Conservation (phyloP, 2,329 filamentous ascomycete genomes). For the Diaporthe ampelina region DNA sequence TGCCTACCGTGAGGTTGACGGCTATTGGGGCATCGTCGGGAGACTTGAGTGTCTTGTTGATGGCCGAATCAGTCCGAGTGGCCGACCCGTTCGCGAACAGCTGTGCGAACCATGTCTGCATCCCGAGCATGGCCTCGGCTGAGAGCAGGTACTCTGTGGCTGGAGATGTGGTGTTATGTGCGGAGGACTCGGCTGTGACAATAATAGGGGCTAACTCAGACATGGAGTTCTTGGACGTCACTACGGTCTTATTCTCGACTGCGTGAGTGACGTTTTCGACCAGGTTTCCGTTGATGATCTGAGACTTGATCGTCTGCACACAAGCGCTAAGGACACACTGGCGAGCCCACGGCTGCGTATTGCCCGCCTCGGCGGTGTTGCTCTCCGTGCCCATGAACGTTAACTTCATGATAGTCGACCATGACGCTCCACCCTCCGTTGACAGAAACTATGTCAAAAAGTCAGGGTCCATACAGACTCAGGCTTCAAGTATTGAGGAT, state of each 20-base stretch:
- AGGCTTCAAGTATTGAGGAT: neutral
- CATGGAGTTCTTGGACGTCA: conserved; percentile 42
- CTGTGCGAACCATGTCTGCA: conserved; percentile 50
- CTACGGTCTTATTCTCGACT: conserved; percentile 47
- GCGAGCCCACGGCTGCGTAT: conserved; percentile 49
- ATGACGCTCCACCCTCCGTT: conserved; percentile 46
- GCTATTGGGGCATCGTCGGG: conserved; percentile 49
- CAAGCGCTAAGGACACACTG: conserved; percentile 50
- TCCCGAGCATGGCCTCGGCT: conserved; percentile 49
- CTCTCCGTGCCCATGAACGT: conserved; percentile 52
- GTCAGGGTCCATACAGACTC: neutral
- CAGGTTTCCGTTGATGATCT: conserved; percentile 48
- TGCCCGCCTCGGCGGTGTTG: conserved; percentile 44
- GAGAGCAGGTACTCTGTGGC: conserved; percentile 45
- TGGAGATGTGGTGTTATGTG: conserved; percentile 33
- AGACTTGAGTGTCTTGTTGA: conserved; percentile 47
- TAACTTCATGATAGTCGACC: conserved; percentile 51
- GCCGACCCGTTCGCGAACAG: conserved; percentile 50
- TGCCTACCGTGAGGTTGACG: conserved; percentile 52
- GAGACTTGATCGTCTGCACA: conserved; percentile 48
- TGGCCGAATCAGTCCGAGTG: conserved; percentile 45
- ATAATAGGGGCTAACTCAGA: conserved; percentile 43
- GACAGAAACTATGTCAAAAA: conserved; percentile 44
- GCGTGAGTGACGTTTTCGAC: conserved; percentile 44
- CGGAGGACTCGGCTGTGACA: conserved; percentile 40